A percentile compares a stretch with the other conserved stretches of the same genome.
phyloP scores from a whole-genome alignment of 2,329 filamentous ascomycete genomes.

The Hymenoscyphus scutula region DNA sequence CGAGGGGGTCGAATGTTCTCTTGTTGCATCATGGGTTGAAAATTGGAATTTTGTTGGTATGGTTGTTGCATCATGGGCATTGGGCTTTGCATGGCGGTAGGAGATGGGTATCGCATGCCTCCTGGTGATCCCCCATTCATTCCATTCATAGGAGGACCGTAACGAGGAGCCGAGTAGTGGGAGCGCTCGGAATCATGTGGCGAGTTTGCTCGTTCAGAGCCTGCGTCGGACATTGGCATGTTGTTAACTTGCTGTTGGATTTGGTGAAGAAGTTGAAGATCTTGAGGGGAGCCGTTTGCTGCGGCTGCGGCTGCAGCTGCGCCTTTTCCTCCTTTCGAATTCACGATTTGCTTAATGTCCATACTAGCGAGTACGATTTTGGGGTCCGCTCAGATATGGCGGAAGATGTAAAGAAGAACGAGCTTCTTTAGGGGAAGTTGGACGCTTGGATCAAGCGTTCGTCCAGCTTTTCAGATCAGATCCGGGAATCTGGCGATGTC shows the following conservation, averaged over 20 bases:
- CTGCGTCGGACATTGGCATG: slow-evolving; percentile 36
- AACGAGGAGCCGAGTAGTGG: slow-evolving; percentile 35
- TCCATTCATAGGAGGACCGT: slow-evolving; percentile 30
- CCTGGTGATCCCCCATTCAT: slow-evolving; percentile 32
- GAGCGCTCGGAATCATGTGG: slow-evolving; percentile 39
- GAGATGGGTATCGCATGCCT: slow-evolving; percentile 37
- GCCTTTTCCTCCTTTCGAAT: slow-evolving; percentile 36
- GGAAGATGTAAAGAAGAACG: slow-evolving; percentile 11
- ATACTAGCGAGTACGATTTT: slow-evolving; percentile 24
- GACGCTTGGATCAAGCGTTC: slow-evolving; percentile 37
- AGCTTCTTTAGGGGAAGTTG: slow-evolving; percentile 27
- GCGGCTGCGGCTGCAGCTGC: slow-evolving; percentile 31
- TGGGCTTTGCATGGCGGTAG: slow-evolving; percentile 36
- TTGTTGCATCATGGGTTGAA: slow-evolving; percentile 36
- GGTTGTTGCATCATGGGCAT: slow-evolving; percentile 37
- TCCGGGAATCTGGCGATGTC: slow-evolving; percentile 27
- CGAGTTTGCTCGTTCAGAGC: slow-evolving; percentile 36
- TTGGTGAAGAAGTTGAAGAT: slow-evolving; percentile 37
- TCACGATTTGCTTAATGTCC: slow-evolving; percentile 40
- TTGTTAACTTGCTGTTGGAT: slow-evolving; percentile 37
- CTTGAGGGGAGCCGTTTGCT: slow-evolving; percentile 30
- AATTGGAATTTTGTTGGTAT: slow-evolving; percentile 32
- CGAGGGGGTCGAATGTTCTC: slow-evolving; percentile 24
- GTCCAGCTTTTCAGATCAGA: slow-evolving; percentile 27
- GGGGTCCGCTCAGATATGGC: slow-evolving; percentile 5